Percentiles rank a stretch among this genome's conserved stretches.
Conservation (phyloP, 1,139 yeast genomes). For the Yamadazyma atmosphaerica region DNA sequence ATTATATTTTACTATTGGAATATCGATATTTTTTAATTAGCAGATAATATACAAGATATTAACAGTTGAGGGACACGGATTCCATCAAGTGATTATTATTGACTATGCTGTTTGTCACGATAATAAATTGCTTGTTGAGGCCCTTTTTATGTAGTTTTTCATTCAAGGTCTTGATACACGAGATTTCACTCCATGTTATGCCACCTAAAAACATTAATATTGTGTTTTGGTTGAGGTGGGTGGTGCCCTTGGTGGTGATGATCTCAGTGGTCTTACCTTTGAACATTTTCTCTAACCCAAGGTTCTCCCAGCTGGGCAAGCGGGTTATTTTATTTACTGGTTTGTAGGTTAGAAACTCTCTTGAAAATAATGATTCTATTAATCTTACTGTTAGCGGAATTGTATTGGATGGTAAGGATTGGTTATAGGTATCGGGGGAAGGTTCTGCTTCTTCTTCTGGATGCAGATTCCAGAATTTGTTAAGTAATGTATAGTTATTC, state of each 20-base stretch:
- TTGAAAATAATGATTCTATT: constrained; percentile 50
- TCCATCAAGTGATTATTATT: constrained; percentile 39
- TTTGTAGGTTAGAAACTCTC: constrained; percentile 47
- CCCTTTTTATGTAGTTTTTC: constrained; percentile 31
- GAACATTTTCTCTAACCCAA: constrained; percentile 40
- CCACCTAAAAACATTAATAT: constrained; percentile 70
- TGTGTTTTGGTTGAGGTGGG: constrained; percentile 24
- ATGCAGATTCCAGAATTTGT: constrained; percentile 49
- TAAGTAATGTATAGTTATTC: constrained; percentile 39
- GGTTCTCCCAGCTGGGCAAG: constrained; percentile 48
- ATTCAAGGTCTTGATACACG: constrained; percentile 61
- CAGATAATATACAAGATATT: constrained; percentile 4
- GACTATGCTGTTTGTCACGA: constrained; percentile 59
- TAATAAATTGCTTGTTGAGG: constrained; percentile 42
- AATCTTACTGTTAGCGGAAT: constrained; percentile 51
- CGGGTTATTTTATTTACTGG: constrained; percentile 40
- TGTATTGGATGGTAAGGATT: constrained; percentile 49
- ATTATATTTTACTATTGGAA: too few species aligned
- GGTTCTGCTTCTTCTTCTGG: constrained; percentile 26
- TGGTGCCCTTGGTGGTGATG: constrained; percentile 20
- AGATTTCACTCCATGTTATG: constrained; percentile 73
- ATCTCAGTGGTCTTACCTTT: constrained; percentile 38
- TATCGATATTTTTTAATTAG: neutral
- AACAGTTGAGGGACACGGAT: too few species aligned
- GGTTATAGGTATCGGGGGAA: constrained; percentile 5